Percentiles rank a stretch among this genome's conserved stretches.
Evolutionary conservation across 306 rosid species (phyloP).

Genomic region (Trifolium dubium): DNA sequence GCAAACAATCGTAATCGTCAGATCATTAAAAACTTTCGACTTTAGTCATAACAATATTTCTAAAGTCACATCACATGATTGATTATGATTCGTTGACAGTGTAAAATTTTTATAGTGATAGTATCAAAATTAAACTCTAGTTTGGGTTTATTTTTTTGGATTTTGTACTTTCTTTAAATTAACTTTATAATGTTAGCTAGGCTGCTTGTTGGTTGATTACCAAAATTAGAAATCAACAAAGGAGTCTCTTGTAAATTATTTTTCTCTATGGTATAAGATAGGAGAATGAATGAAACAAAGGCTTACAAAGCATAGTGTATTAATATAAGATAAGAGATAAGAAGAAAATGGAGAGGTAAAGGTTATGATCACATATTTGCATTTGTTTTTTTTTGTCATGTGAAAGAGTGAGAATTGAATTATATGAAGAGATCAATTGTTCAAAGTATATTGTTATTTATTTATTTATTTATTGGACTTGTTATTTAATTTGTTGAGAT

Average conservation of each 20-base stretch:
- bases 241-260: conserved; percentile 40
- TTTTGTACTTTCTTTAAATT: conserved; percentile 19
- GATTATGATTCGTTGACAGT: not conserved
- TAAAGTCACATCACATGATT: not conserved
- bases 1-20: not conserved
- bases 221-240: conserved; percentile 36
- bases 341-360: not conserved
- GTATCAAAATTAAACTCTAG: not conserved
- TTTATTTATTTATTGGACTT: conserved; percentile 3
- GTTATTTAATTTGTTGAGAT: not conserved
- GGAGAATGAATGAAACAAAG: conserved; percentile 31
- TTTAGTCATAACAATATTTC: not conserved
- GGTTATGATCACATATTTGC: not conserved
- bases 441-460: conserved; percentile 6
- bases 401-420: conserved; percentile 29
- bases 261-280: not conserved
- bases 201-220: conserved; percentile 2
- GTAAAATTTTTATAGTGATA: not conserved
- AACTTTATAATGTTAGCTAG: conserved; percentile 10
- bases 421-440: conserved; percentile 13
- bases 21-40: not conserved
- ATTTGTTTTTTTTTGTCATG: conserved; percentile 1
- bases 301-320: not conserved
- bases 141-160: not conserved
- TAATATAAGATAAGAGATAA: too few relatives aligned